Evolutionary conservation across 768 basidiomycete species (phyloP).

Genomic region (Lentinula lateritia): DNA sequence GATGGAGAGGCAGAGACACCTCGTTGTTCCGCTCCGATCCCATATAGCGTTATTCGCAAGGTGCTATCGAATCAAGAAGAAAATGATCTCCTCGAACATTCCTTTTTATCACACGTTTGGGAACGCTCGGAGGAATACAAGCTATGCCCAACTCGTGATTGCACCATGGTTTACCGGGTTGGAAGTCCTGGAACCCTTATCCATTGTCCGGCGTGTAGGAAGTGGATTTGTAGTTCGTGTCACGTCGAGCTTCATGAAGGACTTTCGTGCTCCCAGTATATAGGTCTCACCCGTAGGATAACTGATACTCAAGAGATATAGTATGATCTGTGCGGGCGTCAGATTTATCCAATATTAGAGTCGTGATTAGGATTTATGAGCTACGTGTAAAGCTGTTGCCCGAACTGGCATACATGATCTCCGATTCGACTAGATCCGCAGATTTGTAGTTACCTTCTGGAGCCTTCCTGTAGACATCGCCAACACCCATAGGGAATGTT

Average conservation of each 20-base stretch:
- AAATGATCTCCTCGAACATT: conserved; percentile 28
- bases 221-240: conserved; percentile 33
- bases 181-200: conserved; percentile 18
- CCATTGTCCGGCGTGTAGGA: conserved; percentile 30
- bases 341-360: neutral
- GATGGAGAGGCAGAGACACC: conserved; percentile 2
- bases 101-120: conserved; percentile 40
- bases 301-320: neutral
- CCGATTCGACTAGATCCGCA: conserved; percentile 51
- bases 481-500: conserved; percentile 57
- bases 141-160: conserved; percentile 51
- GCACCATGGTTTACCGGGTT: conserved; percentile 39
- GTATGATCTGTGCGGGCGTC: too few species aligned
- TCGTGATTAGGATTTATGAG: neutral
- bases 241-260: conserved; percentile 36
- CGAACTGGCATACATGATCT: conserved; percentile 66
- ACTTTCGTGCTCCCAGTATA: conserved; percentile 24
- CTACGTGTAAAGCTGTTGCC: conserved; percentile 37
- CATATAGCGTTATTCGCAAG: conserved; percentile 32
- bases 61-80: conserved; percentile 28
- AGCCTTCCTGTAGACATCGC: conserved; percentile 47
- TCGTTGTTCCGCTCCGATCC: conserved; percentile 28
- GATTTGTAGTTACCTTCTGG: conserved; percentile 45
- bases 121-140: conserved; percentile 33
- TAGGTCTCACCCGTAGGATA: neutral